Evolutionary conservation across 2,329 filamentous ascomycete genomes (phyloP), one percentile per base, ranked within the genome.

Genomic region (Dothistroma pini): DNA sequence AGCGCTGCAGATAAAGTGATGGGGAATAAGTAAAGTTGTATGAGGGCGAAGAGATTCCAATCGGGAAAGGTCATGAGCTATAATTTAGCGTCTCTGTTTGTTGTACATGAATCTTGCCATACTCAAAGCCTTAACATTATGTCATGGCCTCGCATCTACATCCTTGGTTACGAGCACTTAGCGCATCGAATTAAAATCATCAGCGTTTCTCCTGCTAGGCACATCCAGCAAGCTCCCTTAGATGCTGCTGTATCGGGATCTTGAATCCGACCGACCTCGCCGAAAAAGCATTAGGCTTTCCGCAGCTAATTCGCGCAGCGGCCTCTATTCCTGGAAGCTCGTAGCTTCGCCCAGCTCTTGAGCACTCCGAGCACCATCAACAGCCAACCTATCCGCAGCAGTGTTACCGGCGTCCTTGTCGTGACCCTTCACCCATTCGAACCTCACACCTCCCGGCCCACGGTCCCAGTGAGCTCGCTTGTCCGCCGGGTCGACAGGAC

Each of bases 381-480:
- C 88, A 1, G 93, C 93, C 63, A 97, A 78, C 62, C 75, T 75
- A 79, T 97, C 93, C 0, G 95, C 95, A 12, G 86, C 89, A 50
- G 86, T 81, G 70, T 97, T 97, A 1, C 93, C 93, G 3, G 78
- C 75, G 66, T 91, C 81, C 50, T 81, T 81, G 29, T 82, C 83
- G 73, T 99, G 95, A 0, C 92, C 95, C 76, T 96, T 96, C 52
- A 97, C 86, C 93, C 93, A 97, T 64, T 87, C 83, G 70, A 96
- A 95, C 57, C 84, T 78, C 44, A 76, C 74, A 11, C 70, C 68
- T 7, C 71, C 73, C 3, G 71, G 66, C 12, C 73, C 73, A 32
- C 70, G 67, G 57, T 71, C 71, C 70, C 72, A 75, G 41, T 69
- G 61, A 34, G 69, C 70, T 44, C 59, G 66, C 64, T 59, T 64